Percentiles rank a stretch among this genome's conserved stretches.
phyloP scores from a whole-genome alignment of 257 asterid species.

The Solanum verrucosum region DNA sequence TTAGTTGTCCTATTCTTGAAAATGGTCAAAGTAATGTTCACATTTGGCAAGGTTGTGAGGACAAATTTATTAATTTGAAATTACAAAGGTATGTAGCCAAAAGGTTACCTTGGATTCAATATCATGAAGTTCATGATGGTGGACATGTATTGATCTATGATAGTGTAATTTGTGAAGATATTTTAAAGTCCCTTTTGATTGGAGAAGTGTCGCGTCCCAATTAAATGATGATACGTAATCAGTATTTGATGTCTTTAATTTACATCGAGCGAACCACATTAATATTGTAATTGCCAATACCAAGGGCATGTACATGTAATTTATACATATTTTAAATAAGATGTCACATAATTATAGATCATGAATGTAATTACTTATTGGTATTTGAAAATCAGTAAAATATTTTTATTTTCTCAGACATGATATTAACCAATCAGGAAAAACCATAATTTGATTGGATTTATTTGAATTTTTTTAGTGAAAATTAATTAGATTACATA shows the following conservation, averaged over 20 bases:
- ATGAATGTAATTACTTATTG: neutral
- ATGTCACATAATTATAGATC: neutral
- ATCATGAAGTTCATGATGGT: neutral
- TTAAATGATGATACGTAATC: no score
- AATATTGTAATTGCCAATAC: neutral
- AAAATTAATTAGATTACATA: neutral
- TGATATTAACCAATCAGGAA: neutral
- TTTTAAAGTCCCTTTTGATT: neutral
- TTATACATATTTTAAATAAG: neutral
- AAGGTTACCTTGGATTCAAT: neutral
- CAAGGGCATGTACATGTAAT: neutral
- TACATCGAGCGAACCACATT: no score
- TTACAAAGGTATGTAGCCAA: neutral
- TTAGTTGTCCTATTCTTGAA: neutral
- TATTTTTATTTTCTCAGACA: neutral
- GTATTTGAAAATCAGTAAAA: neutral
- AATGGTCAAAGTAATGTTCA: neutral
- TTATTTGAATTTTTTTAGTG: neutral
- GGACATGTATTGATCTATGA: neutral
- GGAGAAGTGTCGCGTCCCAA: neutral
- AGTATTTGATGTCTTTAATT: no score
- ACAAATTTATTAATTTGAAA: neutral
- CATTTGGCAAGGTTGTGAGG: conserved; percentile 1
- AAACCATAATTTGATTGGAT: neutral
- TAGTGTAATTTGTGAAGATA: neutral